phyloP scores from a whole-genome alignment of 2,329 filamentous ascomycete genomes.

The Colletotrichum orbiculare region DNA sequence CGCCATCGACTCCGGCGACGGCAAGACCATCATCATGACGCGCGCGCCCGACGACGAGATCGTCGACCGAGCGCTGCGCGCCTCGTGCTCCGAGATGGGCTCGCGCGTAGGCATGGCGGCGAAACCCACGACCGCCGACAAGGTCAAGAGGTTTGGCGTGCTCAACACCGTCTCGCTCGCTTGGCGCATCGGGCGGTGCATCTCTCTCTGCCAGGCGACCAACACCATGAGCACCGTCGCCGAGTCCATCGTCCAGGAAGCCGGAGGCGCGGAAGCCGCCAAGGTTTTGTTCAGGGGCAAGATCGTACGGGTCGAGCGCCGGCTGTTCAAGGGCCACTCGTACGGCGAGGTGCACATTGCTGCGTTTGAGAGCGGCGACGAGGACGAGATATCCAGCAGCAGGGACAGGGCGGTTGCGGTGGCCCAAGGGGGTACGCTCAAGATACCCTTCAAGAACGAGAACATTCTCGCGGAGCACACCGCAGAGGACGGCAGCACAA shows the following conservation, averaged over 20 bases:
- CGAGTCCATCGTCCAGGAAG: slow-evolving; percentile 68
- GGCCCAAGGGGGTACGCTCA: slow-evolving; percentile 38
- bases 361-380: slow-evolving; percentile 39
- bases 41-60: slow-evolving; percentile 48
- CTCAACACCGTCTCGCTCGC: slow-evolving; percentile 34
- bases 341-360: slow-evolving; percentile 54
- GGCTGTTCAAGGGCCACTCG: slow-evolving; percentile 60
- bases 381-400: slow-evolving; percentile 31
- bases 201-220: slow-evolving; percentile 27
- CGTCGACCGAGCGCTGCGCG: slow-evolving; percentile 48
- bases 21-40: slow-evolving; percentile 56
- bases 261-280: slow-evolving; percentile 63
- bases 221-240: slow-evolving; percentile 66
- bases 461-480: slow-evolving; percentile 65
- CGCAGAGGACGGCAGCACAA: slow-evolving; percentile 45
- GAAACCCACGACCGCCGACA: slow-evolving; percentile 27
- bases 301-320: slow-evolving; percentile 63
- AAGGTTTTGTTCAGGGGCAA: slow-evolving; percentile 73
- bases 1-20: slow-evolving; percentile 57
- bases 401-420: slow-evolving; percentile 12
- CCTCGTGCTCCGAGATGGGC: slow-evolving; percentile 52
- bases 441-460: slow-evolving; percentile 45
- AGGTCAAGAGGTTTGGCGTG: slow-evolving; percentile 39
- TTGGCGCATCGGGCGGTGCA: slow-evolving; percentile 29
- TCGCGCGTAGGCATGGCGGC: slow-evolving; percentile 34